Evolutionary conservation across 202 grass and related monocot species (phyloP).

Genomic region (Brachypodium distachyon): DNA sequence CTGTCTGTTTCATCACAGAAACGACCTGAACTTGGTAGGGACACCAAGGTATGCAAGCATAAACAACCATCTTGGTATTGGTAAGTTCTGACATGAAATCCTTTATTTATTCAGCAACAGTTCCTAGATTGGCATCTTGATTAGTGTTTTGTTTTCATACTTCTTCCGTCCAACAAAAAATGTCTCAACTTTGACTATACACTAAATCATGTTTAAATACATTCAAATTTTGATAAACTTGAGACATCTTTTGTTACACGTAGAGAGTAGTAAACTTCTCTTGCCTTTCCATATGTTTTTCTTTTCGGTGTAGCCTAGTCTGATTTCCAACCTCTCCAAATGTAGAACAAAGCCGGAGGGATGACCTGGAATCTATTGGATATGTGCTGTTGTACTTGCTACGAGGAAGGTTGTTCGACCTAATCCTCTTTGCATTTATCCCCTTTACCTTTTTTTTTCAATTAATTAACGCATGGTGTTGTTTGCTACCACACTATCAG

Average conservation of each 20-base stretch:
- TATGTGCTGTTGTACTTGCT: constrained; percentile 82
- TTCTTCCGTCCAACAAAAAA: no score
- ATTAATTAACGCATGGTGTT: background rate
- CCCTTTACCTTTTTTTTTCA: background rate
- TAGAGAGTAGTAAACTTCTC: background rate
- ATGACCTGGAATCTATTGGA: constrained; percentile 81
- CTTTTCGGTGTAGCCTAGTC: background rate
- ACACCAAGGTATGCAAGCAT: constrained; percentile 26
- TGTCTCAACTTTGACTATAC: no score
- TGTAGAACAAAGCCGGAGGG: constrained; percentile 80
- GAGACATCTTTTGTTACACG: no score
- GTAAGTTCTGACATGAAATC: constrained; percentile 24
- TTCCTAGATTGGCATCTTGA: background rate
- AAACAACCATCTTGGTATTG: constrained; percentile 83
- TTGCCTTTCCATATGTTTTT: background rate
- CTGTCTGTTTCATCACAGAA: background rate
- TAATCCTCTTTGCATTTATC: background rate
- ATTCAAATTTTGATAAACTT: no score
- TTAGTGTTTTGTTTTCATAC: no score
- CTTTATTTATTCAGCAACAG: background rate
- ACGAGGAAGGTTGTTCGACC: constrained; percentile 58
- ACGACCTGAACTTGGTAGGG: background rate
- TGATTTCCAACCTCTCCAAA: constrained; percentile 8
- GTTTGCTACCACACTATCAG: constrained; percentile 29
- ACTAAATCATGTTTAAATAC: no score